Percentiles rank a stretch among this genome's conserved stretches.
Conservation (phyloP, 345 rosid species). For the Melastoma malabathricum region DNA sequence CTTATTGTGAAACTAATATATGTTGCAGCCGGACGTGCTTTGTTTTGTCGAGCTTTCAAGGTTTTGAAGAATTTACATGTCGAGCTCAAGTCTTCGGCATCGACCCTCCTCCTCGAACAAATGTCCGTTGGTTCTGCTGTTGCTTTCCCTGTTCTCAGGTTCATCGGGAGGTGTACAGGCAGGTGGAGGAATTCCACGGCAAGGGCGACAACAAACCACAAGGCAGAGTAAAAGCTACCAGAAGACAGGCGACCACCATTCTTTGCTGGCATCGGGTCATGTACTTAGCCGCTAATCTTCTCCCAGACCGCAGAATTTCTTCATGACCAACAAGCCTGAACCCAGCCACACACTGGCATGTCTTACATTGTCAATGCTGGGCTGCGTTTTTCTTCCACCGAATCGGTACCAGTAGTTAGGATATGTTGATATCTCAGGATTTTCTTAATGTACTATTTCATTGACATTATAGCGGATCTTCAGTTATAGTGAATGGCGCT, state of each 20-base stretch:
- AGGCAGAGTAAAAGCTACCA: constrained; percentile 33
- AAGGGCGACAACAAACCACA: constrained; percentile 28
- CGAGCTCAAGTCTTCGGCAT: constrained; percentile 69
- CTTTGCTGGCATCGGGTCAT: neutral
- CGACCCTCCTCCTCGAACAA: constrained; percentile 73
- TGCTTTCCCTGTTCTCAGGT: constrained; percentile 68
- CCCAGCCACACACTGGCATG: no score
- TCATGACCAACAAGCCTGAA: no score
- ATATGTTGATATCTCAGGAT: no score
- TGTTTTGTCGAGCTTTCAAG: neutral
- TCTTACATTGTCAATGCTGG: no score
- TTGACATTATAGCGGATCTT: no score
- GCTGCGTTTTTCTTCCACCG: no score
- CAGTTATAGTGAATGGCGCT: no score
- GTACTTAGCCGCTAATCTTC: neutral
- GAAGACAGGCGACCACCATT: neutral
- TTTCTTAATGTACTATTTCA: no score
- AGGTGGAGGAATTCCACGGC: constrained; percentile 20
- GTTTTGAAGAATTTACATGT: neutral
- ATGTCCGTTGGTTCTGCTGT: constrained; percentile 81
- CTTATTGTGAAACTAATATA: no score
- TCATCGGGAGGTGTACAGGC: constrained; percentile 60
- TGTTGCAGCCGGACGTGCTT: no score
- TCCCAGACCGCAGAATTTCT: no score
- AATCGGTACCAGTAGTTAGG: no score